A percentile compares a stretch with the other conserved stretches of the same genome.
Conservation (phyloP, 2,329 filamentous ascomycete species). For the Fusarium haematococcum region DNA sequence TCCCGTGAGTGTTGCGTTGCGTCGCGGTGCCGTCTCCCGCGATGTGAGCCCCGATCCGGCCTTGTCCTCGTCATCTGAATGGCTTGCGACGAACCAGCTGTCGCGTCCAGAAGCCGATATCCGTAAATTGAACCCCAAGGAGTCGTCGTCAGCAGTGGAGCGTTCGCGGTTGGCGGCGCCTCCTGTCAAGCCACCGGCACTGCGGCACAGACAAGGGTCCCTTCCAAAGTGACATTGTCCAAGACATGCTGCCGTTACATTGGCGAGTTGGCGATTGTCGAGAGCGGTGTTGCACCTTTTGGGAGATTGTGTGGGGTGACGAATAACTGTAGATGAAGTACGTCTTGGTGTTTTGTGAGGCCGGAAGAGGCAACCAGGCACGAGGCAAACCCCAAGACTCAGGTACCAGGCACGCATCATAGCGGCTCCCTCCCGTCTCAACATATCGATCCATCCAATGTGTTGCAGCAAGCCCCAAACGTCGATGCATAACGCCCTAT, state of each 20-base stretch:
- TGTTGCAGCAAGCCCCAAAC: not conserved
- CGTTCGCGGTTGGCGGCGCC: constrained; percentile 15
- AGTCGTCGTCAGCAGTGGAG: constrained; percentile 40
- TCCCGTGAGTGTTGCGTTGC: constrained; percentile 11
- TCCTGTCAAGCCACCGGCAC: constrained; percentile 10
- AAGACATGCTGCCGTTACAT: not conserved
- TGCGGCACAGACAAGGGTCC: constrained; percentile 18
- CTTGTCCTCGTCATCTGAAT: constrained; percentile 20
- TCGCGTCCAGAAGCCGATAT: constrained; percentile 8
- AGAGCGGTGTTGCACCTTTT: not conserved
- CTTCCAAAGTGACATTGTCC: not conserved
- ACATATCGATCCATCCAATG: not conserved
- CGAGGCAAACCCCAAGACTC: constrained; percentile 16
- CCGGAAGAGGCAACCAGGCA: constrained; percentile 29
- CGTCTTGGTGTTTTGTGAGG: not conserved
- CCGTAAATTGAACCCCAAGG: constrained; percentile 29
- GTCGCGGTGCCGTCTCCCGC: constrained; percentile 32
- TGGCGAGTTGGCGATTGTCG: not conserved
- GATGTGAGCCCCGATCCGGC: not conserved
- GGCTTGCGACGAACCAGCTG: constrained; percentile 4
- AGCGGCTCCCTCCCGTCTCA: not conserved
- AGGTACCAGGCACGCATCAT: constrained; percentile 16
- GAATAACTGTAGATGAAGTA: constrained; percentile 3
- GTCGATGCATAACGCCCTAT: not conserved
- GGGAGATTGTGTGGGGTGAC: constrained; percentile 16